Evolutionary conservation across 1,284 basidiomycete species (phyloP).

Genomic region (Cryptococcus sp.): DNA sequence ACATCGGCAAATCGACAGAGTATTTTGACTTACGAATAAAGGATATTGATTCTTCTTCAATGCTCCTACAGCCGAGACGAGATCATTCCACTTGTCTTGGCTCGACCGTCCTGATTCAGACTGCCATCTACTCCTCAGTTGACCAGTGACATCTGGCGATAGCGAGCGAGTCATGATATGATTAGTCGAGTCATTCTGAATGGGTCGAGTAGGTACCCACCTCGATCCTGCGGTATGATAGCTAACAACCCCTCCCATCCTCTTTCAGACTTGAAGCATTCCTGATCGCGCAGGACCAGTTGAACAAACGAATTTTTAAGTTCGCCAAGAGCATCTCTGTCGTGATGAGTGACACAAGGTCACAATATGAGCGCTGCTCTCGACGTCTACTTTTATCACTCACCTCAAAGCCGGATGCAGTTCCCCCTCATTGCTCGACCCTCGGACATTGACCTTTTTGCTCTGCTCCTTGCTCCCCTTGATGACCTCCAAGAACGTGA

Average conservation of each 20-base stretch:
- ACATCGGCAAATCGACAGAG: background rate
- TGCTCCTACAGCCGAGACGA: conserved; percentile 51
- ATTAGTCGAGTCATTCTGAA: background rate
- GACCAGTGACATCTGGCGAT: conserved; percentile 51
- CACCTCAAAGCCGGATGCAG: conserved; percentile 73
- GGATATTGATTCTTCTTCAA: conserved; percentile 38
- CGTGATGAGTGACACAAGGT: background rate
- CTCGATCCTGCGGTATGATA: conserved; percentile 66
- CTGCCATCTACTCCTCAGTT: conserved; percentile 67
- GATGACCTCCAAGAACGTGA: conserved; percentile 83
- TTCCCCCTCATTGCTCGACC: conserved; percentile 52
- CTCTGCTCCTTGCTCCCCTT: conserved; percentile 77
- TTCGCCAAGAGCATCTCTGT: conserved; percentile 60
- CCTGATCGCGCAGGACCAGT: conserved; percentile 80
- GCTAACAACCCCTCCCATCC: conserved; percentile 75
- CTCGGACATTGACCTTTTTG: conserved; percentile 77
- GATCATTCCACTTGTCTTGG: conserved; percentile 70
- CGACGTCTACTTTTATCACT: conserved; percentile 38
- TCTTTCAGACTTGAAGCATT: conserved; percentile 72
- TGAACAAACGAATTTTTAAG: conserved; percentile 64
- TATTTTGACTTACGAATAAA: conserved; percentile 25
- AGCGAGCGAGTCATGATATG: background rate
- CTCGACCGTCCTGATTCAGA: conserved; percentile 61
- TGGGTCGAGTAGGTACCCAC: conserved; percentile 31
- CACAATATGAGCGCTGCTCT: background rate